Percentiles rank a stretch among this genome's conserved stretches.
Conservation (phyloP, 1,284 basidiomycete species). For the Boletellus sp. region DNA sequence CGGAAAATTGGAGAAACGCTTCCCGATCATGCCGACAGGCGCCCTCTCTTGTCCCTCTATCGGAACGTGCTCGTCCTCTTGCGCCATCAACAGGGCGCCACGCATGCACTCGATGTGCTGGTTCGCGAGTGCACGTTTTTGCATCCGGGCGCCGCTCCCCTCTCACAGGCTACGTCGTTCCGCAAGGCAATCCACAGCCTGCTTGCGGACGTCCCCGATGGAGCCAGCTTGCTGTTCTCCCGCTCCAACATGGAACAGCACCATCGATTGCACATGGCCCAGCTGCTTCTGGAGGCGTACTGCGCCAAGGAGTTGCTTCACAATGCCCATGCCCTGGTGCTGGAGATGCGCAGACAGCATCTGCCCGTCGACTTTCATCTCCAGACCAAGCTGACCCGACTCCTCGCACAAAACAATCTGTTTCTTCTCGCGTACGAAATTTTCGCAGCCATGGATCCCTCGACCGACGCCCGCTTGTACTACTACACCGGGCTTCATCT, state of each 20-base stretch:
- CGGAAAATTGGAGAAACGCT: constrained; percentile 21
- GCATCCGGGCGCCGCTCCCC: constrained; percentile 15
- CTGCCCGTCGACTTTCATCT: constrained; percentile 31
- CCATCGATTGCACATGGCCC: constrained; percentile 34
- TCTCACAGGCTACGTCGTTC: constrained; percentile 26
- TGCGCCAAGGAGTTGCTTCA: constrained; percentile 32
- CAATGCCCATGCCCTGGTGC: constrained; percentile 43
- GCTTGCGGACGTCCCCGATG: constrained; percentile 31
- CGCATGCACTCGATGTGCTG: constrained; percentile 44
- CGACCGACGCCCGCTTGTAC: constrained; percentile 26
- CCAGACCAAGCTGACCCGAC: constrained; percentile 41
- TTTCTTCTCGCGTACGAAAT: constrained; percentile 46
- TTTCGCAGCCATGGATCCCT: constrained; percentile 32
- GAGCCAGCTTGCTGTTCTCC: constrained; percentile 34
- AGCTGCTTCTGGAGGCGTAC: constrained; percentile 42
- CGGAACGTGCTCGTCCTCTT: constrained; percentile 41
- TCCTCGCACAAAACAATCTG: constrained; percentile 40
- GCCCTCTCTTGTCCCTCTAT: constrained; percentile 35
- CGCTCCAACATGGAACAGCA: constrained; percentile 26
- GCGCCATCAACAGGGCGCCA: constrained; percentile 34
- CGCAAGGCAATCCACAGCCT: constrained; percentile 33
- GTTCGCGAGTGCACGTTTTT: constrained; percentile 41
- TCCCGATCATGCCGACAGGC: constrained; percentile 16
- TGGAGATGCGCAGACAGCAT: constrained; percentile 39
- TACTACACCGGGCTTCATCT: constrained; percentile 49